Conservation (phyloP, 768 basidiomycete species). For the Pilatotrama ljubarskyi region DNA sequence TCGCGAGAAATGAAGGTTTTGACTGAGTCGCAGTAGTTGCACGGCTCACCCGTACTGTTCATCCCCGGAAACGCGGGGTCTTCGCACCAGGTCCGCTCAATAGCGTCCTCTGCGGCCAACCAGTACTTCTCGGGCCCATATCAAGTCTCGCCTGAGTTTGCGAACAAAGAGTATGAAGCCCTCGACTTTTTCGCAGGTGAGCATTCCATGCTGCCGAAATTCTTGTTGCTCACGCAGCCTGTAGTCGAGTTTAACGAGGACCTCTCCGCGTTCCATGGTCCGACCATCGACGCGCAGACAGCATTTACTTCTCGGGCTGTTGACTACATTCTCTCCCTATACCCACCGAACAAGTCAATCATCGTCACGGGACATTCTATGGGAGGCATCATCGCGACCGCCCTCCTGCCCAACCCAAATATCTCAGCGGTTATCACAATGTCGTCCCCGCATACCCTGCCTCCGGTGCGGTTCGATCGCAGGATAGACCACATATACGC, state of each 20-base stretch:
- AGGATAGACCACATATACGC: constrained; percentile 76
- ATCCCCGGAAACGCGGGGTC: constrained; percentile 98
- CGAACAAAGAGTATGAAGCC: constrained; percentile 46
- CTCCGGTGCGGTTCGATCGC: constrained; percentile 85
- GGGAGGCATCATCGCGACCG: constrained; percentile 91
- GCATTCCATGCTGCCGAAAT: constrained; percentile 25
- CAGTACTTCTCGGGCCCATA: constrained; percentile 73
- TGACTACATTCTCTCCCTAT: constrained; percentile 75
- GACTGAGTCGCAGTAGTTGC: constrained; percentile 28
- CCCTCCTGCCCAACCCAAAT: constrained; percentile 64
- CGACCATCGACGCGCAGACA: constrained; percentile 82
- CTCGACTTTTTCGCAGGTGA: constrained; percentile 87
- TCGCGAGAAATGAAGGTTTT: constrained; percentile 12
- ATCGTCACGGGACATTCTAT: constrained; percentile 93
- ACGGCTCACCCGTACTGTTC: constrained; percentile 88
- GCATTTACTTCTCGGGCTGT: constrained; percentile 72
- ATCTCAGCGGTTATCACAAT: constrained; percentile 90
- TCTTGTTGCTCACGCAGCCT: background rate
- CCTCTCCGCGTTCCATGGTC: constrained; percentile 91
- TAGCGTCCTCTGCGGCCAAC: constrained; percentile 86
- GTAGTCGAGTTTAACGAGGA: constrained; percentile 97
- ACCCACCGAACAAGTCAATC: constrained; percentile 61
- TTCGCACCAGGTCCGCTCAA: constrained; percentile 89
- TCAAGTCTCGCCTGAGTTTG: constrained; percentile 53
- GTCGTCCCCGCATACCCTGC: constrained; percentile 88